Percentiles rank a stretch among this genome's conserved stretches.
Evolutionary conservation across 1,139 yeast genomes (phyloP).

Genomic region (Hyphopichia burtonii): DNA sequence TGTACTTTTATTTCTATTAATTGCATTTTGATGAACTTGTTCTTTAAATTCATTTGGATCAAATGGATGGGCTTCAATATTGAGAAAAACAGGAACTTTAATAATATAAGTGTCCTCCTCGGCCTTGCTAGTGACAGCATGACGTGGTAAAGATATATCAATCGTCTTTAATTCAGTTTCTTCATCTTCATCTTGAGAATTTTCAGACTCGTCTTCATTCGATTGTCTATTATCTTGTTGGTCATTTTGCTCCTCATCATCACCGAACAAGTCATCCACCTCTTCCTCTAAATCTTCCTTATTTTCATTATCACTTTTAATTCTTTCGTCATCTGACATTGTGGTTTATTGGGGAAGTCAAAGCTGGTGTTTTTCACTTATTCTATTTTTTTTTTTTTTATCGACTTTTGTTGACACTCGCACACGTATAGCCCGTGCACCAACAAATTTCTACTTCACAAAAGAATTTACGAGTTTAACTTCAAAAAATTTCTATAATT

Average conservation of each 20-base stretch:
- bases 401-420: too few relatives aligned
- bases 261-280: conserved; percentile 52
- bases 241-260: conserved; percentile 34
- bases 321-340: conserved; percentile 11
- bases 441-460: too few relatives aligned
- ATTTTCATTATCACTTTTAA: conserved; percentile 12
- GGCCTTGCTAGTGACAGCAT: conserved; percentile 51
- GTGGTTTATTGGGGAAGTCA: neutral
- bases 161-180: conserved; percentile 46
- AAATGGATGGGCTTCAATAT: conserved; percentile 83
- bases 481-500: too few relatives aligned
- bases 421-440: too few relatives aligned
- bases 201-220: conserved; percentile 5
- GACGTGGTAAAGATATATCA: conserved; percentile 72
- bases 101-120: conserved; percentile 52
- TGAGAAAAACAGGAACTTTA: conserved; percentile 78
- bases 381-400: too few relatives aligned
- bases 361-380: neutral
- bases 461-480: too few relatives aligned
- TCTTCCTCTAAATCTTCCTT: conserved; percentile 22
- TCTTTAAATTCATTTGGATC: conserved; percentile 71
- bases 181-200: conserved; percentile 26
- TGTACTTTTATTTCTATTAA: conserved; percentile 33
- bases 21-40: conserved; percentile 49
- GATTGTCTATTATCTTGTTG: conserved; percentile 12